Evolutionary conservation across 2,329 filamentous ascomycete genomes (phyloP).

Genomic region (Scytalidium lignicola): DNA sequence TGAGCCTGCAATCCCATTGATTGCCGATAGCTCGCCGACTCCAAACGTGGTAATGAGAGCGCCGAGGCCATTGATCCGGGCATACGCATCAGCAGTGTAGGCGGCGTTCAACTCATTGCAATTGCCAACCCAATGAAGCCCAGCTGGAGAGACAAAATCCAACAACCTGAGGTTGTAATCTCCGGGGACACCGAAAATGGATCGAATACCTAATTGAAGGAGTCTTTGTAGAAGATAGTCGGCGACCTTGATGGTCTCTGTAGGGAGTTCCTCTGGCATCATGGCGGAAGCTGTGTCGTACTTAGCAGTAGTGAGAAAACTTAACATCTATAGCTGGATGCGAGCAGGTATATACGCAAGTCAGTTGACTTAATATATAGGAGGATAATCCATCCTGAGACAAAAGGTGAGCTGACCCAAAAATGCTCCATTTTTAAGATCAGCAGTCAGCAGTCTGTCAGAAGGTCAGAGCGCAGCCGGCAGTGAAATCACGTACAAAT

Average conservation of each 20-base stretch:
- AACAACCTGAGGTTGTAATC: conserved; percentile 66
- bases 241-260: conserved; percentile 33
- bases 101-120: conserved; percentile 59
- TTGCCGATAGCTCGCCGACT: conserved; percentile 63
- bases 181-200: conserved; percentile 61
- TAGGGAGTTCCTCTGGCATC: background rate
- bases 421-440: too few relatives aligned
- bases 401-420: too few relatives aligned
- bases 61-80: conserved; percentile 61
- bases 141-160: conserved; percentile 54
- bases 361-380: too few relatives aligned
- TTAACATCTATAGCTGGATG: too few relatives aligned
- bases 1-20: conserved; percentile 66
- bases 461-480: too few relatives aligned
- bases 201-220: conserved; percentile 56
- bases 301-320: too few relatives aligned
- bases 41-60: conserved; percentile 70
- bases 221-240: conserved; percentile 62
- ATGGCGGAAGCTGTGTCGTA: too few relatives aligned
- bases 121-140: conserved; percentile 59
- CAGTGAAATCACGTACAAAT: too few relatives aligned
- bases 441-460: too few relatives aligned
- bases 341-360: too few relatives aligned
- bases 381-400: too few relatives aligned
- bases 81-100: conserved; percentile 75